phyloP scores from a whole-genome alignment of 1,139 yeast genomes.

The Neolecta irregularis region DNA sequence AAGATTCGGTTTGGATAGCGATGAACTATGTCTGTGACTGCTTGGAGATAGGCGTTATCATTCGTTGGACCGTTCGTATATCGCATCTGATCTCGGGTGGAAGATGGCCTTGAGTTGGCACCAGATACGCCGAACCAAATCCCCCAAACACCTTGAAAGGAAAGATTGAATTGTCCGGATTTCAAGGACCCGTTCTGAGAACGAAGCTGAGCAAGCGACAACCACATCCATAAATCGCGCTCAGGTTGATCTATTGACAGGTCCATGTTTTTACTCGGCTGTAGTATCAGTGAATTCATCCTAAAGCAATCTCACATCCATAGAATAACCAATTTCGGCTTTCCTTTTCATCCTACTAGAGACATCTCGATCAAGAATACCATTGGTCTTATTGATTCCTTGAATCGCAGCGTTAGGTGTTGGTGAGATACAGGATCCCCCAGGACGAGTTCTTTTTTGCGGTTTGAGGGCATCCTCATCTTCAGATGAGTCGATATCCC shows the following conservation, averaged over 20 bases:
- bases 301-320: not conserved
- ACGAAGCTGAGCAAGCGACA: conserved; percentile 39
- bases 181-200: conserved; percentile 27
- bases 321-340: not conserved
- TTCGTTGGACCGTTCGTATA: not conserved
- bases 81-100: conserved; percentile 1
- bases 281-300: not conserved
- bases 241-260: conserved; percentile 50
- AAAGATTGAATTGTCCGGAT: conserved; percentile 56
- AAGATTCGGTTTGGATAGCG: conserved; percentile 18
- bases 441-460: not conserved
- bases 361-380: conserved; percentile 23
- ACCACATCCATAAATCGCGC: conserved; percentile 81
- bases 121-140: conserved; percentile 61
- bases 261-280: conserved; percentile 33
- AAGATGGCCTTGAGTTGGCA: conserved; percentile 14
- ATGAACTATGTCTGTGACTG: conserved; percentile 13
- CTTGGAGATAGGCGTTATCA: conserved; percentile 2
- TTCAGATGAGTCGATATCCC: not conserved
- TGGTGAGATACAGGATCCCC: not conserved
- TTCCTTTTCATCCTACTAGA: conserved; percentile 15
- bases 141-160: conserved; percentile 76
- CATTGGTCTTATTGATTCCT: conserved; percentile 3
- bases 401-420: not conserved
- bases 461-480: not conserved